Evolutionary conservation across 129 eudicot species (phyloP), one percentile per base, ranked within the genome.

Genomic region (Helichrysum umbraculigerum): DNA sequence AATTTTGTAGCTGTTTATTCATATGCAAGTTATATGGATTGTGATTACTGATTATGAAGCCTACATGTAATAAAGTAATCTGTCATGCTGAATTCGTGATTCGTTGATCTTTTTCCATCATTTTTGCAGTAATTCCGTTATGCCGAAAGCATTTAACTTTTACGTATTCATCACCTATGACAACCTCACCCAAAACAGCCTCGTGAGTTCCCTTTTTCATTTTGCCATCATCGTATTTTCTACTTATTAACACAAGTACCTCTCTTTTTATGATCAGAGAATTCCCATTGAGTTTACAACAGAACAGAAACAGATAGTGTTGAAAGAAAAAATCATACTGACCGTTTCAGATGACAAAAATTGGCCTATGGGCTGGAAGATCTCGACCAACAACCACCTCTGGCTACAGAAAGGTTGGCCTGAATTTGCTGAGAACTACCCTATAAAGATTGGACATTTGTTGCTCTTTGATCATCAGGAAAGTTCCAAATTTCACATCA

Each of bases 371-470:
- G 71, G 54, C 14, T 78, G 63, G 76, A 70, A 30, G 76, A 7
- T 78, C 76, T 60, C 81, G 7, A 44, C 34, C n/a, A 73, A 70
- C 41, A 71, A 65, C 60, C 59, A 70, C 0, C 62, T 78, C 54
- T 70, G 20, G 28, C 64, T 78, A 3, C 76, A 70, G 0, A 78
- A 44, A 17, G 81, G 81, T 32, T 78, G 76, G 81, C 76, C 81
- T 11, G 76, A 78, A 54, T 78, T 78, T 22, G 19, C 60, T 12
- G 4, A 70, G 0, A 76, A 78, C 61, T 78, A 60, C 33, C 11
- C 29, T 14, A 29, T 78, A 42, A 4, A 30, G 54, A 11, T 16
- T 21, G 76, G 82, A 44, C 25, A 70, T 5, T 20, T 70, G 35
- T 61, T 78, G 20, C 3, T 19, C n/a, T 78, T 78, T 16, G 11